Percentiles rank a stretch among this genome's conserved stretches.
Evolutionary conservation across 2,329 filamentous ascomycete species (phyloP).

Genomic region (Albifimbria verrucaria): DNA sequence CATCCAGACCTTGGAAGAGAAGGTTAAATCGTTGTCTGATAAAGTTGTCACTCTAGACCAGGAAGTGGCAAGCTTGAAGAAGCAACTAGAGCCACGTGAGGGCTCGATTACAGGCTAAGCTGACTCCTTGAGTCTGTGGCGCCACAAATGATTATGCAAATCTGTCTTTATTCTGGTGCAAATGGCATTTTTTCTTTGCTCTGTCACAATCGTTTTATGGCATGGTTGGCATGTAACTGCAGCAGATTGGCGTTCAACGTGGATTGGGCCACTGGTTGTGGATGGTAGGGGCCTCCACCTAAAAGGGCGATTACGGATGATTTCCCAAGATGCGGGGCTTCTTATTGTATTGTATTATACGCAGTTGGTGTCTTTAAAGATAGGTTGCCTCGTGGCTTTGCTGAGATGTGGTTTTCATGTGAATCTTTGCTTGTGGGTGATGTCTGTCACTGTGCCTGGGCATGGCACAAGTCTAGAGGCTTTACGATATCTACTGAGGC

Average conservation of each 20-base stretch:
- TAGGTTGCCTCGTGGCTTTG: slow-evolving; percentile 19
- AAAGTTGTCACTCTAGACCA: slow-evolving; percentile 30
- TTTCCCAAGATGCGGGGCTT: slow-evolving; percentile 6
- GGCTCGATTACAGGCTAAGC: slow-evolving; percentile 6
- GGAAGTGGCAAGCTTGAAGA: slow-evolving; percentile 29
- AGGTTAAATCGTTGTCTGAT: slow-evolving; percentile 33
- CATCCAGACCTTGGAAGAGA: slow-evolving; percentile 66
- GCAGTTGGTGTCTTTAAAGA: slow-evolving; percentile 17
- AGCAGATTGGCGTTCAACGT: slow-evolving; percentile 22
- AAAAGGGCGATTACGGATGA: slow-evolving; percentile 25
- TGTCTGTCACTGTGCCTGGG: too few relatives aligned
- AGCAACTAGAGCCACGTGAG: slow-evolving; percentile 29
- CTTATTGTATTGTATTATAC: slow-evolving; percentile 23
- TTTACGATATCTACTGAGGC: too few relatives aligned
- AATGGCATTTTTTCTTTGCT: slow-evolving; percentile 14
- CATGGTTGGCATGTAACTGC: slow-evolving; percentile 17
- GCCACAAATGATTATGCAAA: background rate
- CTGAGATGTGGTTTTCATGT: slow-evolving; percentile 2
- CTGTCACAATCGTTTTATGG: slow-evolving; percentile 13
- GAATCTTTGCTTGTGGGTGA: background rate
- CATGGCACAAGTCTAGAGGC: too few relatives aligned
- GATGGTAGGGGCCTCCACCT: slow-evolving; percentile 25
- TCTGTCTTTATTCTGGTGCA: too few relatives aligned
- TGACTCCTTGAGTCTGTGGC: too few relatives aligned
- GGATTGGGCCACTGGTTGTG: slow-evolving; percentile 21